Evolutionary conservation across 192 early-diverging fungal genomes (phyloP).

Genomic region (Glomus cerebriforme): DNA sequence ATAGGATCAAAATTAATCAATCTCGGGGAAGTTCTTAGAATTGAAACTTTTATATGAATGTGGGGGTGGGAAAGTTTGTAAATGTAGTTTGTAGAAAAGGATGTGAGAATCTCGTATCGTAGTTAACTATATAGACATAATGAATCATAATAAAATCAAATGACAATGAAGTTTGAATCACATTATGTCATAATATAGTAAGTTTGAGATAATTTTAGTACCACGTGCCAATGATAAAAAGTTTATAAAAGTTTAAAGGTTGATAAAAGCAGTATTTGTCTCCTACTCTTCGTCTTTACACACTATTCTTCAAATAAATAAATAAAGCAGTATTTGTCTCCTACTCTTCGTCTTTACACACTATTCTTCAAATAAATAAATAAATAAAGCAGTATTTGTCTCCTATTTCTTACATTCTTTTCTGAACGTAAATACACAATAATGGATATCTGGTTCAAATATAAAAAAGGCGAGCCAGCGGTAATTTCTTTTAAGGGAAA

Average conservation of each 20-base stretch:
- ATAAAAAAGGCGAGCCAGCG: neutral
- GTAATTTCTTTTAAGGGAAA: constrained; percentile 14
- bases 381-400: constrained; percentile 12
- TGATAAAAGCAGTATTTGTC: constrained; percentile 15
- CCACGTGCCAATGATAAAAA: too few relatives aligned
- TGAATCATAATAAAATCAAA: too few relatives aligned
- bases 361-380: constrained; percentile 20
- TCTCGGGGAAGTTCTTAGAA: too few relatives aligned
- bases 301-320: constrained; percentile 13
- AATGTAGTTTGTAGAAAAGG: too few relatives aligned
- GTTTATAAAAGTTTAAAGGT: neutral
- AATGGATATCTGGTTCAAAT: neutral
- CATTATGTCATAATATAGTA: too few relatives aligned
- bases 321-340: constrained; percentile 12
- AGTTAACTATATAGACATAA: too few relatives aligned
- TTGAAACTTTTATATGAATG: too few relatives aligned
- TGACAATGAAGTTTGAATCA: too few relatives aligned
- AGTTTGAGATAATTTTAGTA: too few relatives aligned
- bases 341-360: constrained; percentile 12
- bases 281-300: constrained; percentile 12
- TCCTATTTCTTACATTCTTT: constrained; percentile 16
- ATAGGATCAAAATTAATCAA: too few relatives aligned
- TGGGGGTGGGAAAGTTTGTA: too few relatives aligned
- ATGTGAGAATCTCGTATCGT: too few relatives aligned
- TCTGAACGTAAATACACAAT: neutral